Evolutionary conservation across 306 rosid species (phyloP).

Genomic region (Canavalia ensiformis): DNA sequence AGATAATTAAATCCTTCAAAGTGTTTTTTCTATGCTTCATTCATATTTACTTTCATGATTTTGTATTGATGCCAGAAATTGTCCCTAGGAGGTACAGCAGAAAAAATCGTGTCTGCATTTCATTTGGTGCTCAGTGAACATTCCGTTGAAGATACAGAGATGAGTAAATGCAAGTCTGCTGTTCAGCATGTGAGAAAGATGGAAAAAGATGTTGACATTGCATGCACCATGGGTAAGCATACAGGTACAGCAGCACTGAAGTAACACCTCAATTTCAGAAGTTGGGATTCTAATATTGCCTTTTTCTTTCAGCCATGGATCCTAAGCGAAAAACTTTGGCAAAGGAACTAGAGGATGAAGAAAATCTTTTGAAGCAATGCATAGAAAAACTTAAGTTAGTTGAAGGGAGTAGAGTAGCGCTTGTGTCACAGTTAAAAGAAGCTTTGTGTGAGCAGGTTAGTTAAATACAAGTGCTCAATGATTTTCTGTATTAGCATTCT

Average conservation of each 20-base stretch:
- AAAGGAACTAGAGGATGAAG: constrained; percentile 81
- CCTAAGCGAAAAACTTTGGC: constrained; percentile 79
- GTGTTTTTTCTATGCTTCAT: constrained; percentile 18
- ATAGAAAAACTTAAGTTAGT: constrained; percentile 73
- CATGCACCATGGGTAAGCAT: constrained; percentile 69
- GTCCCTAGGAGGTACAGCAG: constrained; percentile 85
- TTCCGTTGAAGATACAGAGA: constrained; percentile 76
- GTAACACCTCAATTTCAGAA: constrained; percentile 31
- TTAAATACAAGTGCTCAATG: constrained; percentile 28
- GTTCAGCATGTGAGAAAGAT: constrained; percentile 78
- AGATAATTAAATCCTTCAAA: constrained; percentile 36
- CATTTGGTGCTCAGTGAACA: constrained; percentile 77
- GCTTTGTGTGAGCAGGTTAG: constrained; percentile 88
- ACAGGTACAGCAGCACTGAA: neutral
- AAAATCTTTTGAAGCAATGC: constrained; percentile 76
- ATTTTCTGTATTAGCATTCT: neutral
- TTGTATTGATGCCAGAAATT: constrained; percentile 62
- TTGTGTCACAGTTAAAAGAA: constrained; percentile 81
- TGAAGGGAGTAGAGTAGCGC: constrained; percentile 79
- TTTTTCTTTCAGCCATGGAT: constrained; percentile 77
- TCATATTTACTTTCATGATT: constrained; percentile 45
- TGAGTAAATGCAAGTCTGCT: constrained; percentile 82
- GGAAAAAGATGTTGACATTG: constrained; percentile 81
- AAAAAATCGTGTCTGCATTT: constrained; percentile 90
- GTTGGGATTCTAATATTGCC: constrained; percentile 43